These are phyloP conservation scores for Agapanthus africanus DNA, from an alignment of 106 monocot species.

Conservation along the genomic window DNA sequence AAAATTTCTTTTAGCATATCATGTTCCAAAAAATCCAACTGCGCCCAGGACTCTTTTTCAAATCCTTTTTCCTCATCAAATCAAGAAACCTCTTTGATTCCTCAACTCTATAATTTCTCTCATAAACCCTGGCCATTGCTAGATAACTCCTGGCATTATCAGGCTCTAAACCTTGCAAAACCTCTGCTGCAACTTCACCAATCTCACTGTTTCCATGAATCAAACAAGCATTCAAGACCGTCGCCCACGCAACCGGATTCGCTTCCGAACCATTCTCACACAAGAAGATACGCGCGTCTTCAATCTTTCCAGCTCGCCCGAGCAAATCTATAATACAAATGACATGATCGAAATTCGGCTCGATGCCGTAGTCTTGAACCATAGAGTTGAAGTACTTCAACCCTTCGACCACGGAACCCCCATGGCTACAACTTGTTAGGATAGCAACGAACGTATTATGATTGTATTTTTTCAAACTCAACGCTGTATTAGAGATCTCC, in stretches of 20 bases:
- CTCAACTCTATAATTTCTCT: conserved; percentile 10
- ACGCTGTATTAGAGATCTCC: conserved; percentile 29
- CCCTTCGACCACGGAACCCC: conserved; percentile 29
- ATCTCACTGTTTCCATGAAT: conserved; percentile 19
- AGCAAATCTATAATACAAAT: conserved; percentile 43
- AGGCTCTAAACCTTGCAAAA: conserved; percentile 24
- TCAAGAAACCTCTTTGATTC: conserved; percentile 13
- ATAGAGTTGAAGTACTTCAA: conserved; percentile 33
- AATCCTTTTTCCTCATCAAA: conserved; percentile 14
- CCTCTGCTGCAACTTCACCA: conserved; percentile 24
- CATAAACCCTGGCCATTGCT: conserved; percentile 9
- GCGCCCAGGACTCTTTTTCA: conserved; percentile 21
- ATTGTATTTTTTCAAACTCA: conserved; percentile 28
- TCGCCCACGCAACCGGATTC: conserved; percentile 25
- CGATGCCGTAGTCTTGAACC: conserved; percentile 19
- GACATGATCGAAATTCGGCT: conserved; percentile 28
- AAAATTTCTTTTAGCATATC: too few species aligned
- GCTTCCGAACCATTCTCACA: conserved; percentile 11
- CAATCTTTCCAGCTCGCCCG: conserved; percentile 34
- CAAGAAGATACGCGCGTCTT: conserved; percentile 25
- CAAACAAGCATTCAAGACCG: conserved; percentile 39
- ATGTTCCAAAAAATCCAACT: too few species aligned
- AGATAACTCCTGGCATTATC: conserved; percentile 6
- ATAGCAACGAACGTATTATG: conserved; percentile 37
- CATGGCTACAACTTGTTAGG: conserved; percentile 54